phyloP scores from a whole-genome alignment of 1,139 yeast genomes.

The Saccharomyces hybrid region DNA sequence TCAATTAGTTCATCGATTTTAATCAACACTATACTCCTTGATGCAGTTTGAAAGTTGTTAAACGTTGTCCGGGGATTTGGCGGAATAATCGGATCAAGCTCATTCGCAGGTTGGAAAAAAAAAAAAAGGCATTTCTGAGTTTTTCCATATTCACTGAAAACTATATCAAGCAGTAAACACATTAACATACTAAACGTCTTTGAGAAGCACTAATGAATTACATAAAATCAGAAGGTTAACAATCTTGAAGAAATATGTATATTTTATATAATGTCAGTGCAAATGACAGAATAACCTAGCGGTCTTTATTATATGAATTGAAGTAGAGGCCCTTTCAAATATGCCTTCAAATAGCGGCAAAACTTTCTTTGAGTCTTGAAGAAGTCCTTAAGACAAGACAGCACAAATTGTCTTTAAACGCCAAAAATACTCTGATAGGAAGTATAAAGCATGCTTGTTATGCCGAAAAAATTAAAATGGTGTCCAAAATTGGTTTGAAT shows the following conservation, averaged over 20 bases:
- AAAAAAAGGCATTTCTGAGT: neutral
- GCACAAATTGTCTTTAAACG: neutral
- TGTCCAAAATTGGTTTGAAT: conserved; percentile 35
- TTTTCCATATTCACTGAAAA: neutral
- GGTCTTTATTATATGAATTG: neutral
- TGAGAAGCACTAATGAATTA: neutral
- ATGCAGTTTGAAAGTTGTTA: neutral
- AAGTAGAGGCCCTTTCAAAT: neutral
- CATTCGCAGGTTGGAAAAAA: neutral
- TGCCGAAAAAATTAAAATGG: conserved; percentile 49
- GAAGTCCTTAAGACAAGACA: neutral
- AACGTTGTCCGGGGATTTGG: neutral
- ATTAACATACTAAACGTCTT: neutral
- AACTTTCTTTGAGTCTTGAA: neutral
- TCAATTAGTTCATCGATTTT: neutral
- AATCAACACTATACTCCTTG: neutral
- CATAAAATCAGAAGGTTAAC: neutral
- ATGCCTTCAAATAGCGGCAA: neutral
- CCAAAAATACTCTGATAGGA: conserved; percentile 47
- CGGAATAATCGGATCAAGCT: conserved; percentile 1
- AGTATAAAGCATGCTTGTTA: conserved; percentile 55
- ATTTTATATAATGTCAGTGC: neutral
- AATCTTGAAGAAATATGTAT: neutral
- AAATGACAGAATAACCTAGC: neutral
- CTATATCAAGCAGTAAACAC: neutral